Base-by-base conservation (phyloP, 257 asterid species). In the Lithospermum erythrorhizon region DNA sequence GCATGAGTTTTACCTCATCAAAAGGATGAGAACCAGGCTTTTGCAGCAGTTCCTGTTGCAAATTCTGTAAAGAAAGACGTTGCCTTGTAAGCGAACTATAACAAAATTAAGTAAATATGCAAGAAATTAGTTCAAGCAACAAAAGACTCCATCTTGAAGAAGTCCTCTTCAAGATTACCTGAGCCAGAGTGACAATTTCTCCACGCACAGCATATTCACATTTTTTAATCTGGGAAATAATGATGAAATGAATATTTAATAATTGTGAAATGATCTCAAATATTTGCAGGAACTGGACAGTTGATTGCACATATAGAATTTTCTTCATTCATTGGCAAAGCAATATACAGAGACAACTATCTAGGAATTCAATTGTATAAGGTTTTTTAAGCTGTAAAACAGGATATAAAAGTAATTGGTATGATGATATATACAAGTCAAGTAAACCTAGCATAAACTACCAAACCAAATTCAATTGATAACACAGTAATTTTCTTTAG, bases 161-260 rank as follows among this genome's bases (percentile, higher is more conserved):
- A 27, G 32, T 27, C 0, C 14, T 8, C 0, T 35, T 58, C 54
- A 18, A 47, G 59, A 41, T 59, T 75, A 88, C 98, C 94, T 91
- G 98, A 55, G 98, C 98, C 67, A 86, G 82, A 58, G 73, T 74
- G 62, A 91, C 98, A 67, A 91, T 86, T 69, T 91, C 98, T 56
- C 98, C 98, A 45, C 98, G 98, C 55, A 91, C 97, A 53, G 98
- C 98, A 78, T 91, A 88, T 65, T 91, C 95, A 8, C 98, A 88
- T 74, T 84, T 83, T 82, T 82, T 58, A 57, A 89, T 91, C 97
- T 89, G 87, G 47, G 59, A 67, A 63, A 58, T 16, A 20, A 37
- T 29, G 61, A 67, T 60, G 3, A 58, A 55, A 37, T 37, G 48
- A 37, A 37, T 15, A 15, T 37, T 48, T 53, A 57, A 32, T 21